Conservation (phyloP, 2,329 filamentous ascomycete genomes). For the Orbilia javanica region DNA sequence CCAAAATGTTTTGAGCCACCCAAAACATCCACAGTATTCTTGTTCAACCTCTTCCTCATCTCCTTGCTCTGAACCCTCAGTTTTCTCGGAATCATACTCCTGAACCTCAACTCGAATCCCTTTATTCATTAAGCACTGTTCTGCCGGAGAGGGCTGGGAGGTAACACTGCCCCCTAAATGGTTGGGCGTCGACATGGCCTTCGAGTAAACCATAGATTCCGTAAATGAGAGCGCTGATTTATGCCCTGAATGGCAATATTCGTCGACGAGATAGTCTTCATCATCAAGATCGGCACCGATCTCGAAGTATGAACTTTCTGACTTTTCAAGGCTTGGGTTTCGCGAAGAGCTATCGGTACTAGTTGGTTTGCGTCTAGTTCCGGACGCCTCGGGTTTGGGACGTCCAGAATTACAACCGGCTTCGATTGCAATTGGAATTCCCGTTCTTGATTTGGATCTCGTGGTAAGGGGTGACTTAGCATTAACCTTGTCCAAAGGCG, state of each 20-base stretch:
- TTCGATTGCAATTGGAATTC: conserved; percentile 1
- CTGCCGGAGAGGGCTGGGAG: background rate
- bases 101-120: background rate
- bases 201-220: background rate
- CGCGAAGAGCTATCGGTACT: background rate
- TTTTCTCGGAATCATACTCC: conserved; percentile 1
- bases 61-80: background rate
- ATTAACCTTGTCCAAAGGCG: background rate
- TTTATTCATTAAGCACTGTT: background rate
- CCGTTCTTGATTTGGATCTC: background rate
- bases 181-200: too few species aligned
- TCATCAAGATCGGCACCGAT: background rate
- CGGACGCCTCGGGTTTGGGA: background rate
- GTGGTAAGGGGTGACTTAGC: background rate
- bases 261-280: background rate
- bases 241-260: background rate
- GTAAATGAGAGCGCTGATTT: background rate
- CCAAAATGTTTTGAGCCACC: background rate
- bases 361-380: background rate
- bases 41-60: background rate
- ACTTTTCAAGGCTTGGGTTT: background rate
- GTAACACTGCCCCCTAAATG: background rate
- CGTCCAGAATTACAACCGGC: background rate
- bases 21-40: background rate
- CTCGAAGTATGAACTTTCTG: background rate